Conservation (phyloP, 2,329 filamentous ascomycete species). For the Aplosporella prunicola region DNA sequence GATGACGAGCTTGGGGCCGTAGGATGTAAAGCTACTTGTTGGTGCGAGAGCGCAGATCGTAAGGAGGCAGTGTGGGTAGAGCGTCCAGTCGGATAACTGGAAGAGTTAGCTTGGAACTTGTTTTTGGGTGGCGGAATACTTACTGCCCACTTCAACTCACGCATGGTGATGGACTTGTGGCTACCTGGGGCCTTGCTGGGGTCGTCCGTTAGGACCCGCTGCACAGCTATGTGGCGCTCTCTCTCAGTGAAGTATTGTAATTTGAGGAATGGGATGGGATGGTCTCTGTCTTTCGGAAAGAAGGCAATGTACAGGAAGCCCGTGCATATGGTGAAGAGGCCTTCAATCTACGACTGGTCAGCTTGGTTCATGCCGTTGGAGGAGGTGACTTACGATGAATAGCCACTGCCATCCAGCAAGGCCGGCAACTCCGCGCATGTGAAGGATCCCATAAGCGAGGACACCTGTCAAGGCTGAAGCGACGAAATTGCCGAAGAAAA, state of each 20-base stretch:
- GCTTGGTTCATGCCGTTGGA: slow-evolving; percentile 13
- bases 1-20: slow-evolving; percentile 23
- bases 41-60: slow-evolving; percentile 25
- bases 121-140: no score
- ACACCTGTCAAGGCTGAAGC: slow-evolving; percentile 54
- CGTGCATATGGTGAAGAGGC: slow-evolving; percentile 23
- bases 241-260: slow-evolving; percentile 19
- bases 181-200: slow-evolving; percentile 20
- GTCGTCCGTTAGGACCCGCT: slow-evolving; percentile 21
- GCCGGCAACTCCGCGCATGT: slow-evolving; percentile 48
- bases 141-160: slow-evolving; percentile 21
- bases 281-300: slow-evolving; percentile 20
- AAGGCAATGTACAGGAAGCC: slow-evolving; percentile 25
- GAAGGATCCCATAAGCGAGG: slow-evolving; percentile 49
- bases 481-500: slow-evolving; percentile 49
- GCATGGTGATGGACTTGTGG: slow-evolving; percentile 21
- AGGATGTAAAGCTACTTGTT: slow-evolving; percentile 22
- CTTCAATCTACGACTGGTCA: slow-evolving; percentile 18
- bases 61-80: slow-evolving; percentile 25
- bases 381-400: slow-evolving; percentile 22
- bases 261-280: slow-evolving; percentile 17
- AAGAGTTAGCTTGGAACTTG: neutral
- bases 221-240: slow-evolving; percentile 22
- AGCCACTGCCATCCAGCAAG: slow-evolving; percentile 33
- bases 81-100: slow-evolving; percentile 19